These are phyloP conservation scores for Aegle marmelos DNA, from an alignment of 345 rosid species.

Conservation along the genomic window DNA sequence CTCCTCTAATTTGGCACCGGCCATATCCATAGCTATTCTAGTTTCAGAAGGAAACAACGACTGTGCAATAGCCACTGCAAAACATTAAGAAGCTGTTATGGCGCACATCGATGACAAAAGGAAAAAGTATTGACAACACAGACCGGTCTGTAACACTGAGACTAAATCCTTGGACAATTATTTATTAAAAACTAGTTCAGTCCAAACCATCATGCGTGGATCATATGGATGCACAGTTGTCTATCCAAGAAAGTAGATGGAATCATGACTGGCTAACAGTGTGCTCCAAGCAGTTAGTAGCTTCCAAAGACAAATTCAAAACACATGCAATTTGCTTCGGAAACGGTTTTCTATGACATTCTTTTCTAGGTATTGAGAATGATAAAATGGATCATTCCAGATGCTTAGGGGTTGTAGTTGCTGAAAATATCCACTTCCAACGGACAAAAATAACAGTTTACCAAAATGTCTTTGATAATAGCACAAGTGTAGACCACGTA, in stretches of 20 bases:
- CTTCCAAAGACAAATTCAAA: not conserved
- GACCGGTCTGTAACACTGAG: not conserved
- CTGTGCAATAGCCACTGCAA: constrained; percentile 40
- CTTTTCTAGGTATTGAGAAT: not conserved
- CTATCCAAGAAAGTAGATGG: too few species aligned
- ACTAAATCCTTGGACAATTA: not conserved
- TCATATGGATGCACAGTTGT: too few species aligned
- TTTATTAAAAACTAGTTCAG: too few species aligned
- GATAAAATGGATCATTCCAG: not conserved
- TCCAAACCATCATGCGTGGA: too few species aligned
- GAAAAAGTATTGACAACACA: not conserved
- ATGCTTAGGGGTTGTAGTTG: not conserved
- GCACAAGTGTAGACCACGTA: not conserved
- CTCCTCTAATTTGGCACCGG: too few species aligned
- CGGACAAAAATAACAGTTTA: not conserved
- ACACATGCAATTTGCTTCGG: too few species aligned
- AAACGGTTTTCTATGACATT: not conserved
- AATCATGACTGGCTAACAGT: too few species aligned
- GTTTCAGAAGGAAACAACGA: constrained; percentile 44
- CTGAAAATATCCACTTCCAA: not conserved
- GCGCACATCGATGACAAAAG: not conserved
- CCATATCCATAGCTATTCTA: constrained; percentile 44
- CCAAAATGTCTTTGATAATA: not conserved
- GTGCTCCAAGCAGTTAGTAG: too few species aligned
- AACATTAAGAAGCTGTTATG: not conserved